Percentiles rank a stretch among this genome's conserved stretches.
These are phyloP conservation scores for Aspergillus saccharolyticus DNA, from an alignment of 495 filamentous ascomycete species.

Conservation along the genomic window DNA sequence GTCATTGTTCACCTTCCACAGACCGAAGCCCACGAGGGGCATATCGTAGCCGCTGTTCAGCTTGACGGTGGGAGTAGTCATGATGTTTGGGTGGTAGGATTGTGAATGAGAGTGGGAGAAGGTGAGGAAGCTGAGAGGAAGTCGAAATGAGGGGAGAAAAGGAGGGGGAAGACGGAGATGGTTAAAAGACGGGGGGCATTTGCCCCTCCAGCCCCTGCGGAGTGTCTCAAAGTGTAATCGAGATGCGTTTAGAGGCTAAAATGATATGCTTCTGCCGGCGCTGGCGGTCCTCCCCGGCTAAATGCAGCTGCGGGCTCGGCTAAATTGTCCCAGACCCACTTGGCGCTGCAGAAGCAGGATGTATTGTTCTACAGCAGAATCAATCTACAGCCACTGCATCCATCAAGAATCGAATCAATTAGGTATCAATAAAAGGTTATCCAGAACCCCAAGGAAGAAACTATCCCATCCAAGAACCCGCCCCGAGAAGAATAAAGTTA, in stretches of 20 bases:
- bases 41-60: slow-evolving; percentile 77
- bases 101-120: neutral
- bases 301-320: neutral
- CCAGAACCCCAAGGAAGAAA: neutral
- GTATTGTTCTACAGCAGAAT: too few species aligned
- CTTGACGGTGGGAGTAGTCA: slow-evolving; percentile 52
- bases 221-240: neutral
- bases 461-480: neutral
- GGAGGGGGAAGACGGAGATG: neutral
- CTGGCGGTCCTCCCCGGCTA: neutral
- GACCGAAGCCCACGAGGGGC: slow-evolving; percentile 76
- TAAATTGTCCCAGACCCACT: neutral
- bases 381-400: too few species aligned
- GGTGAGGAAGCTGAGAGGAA: neutral
- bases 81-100: neutral
- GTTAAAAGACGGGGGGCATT: neutral
- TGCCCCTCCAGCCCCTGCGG: neutral
- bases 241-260: slow-evolving; percentile 13
- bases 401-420: neutral
- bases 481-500: neutral
- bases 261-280: neutral
- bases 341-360: neutral
- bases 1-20: slow-evolving; percentile 84
- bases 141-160: slow-evolving; percentile 1
- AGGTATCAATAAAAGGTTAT: neutral